A percentile compares a stretch with the other conserved stretches of the same genome.
Evolutionary conservation across 768 basidiomycete genomes (phyloP).

Genomic region (Xerocomus spinulosus): DNA sequence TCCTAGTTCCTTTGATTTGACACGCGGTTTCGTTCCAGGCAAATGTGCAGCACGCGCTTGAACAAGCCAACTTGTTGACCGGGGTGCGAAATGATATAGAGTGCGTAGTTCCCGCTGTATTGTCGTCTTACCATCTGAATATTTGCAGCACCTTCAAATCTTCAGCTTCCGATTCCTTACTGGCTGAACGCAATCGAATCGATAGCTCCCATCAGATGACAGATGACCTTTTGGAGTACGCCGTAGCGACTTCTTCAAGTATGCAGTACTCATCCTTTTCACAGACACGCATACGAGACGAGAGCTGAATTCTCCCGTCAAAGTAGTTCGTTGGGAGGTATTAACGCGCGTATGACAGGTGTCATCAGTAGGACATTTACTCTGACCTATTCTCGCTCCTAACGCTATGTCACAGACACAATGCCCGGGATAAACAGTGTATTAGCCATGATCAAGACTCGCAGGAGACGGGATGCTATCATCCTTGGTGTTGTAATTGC

Average conservation of each 20-base stretch:
- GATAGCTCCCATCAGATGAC: constrained; percentile 95
- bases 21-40: constrained; percentile 39
- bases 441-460: constrained; percentile 86
- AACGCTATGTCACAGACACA: constrained; percentile 46
- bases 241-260: constrained; percentile 2
- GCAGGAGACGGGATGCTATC: constrained; percentile 83
- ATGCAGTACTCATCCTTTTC: not conserved
- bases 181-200: constrained; percentile 84
- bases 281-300: constrained; percentile 95
- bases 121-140: not conserved
- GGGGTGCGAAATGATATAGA: constrained; percentile 96
- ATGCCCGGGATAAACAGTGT: constrained; percentile 95
- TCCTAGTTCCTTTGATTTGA: not conserved
- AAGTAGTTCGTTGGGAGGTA: constrained; percentile 63
- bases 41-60: constrained; percentile 77
- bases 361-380: constrained; percentile 61
- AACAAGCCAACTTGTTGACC: constrained; percentile 81
- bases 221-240: constrained; percentile 84
- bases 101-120: constrained; percentile 40
- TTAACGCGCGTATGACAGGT: constrained; percentile 79
- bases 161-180: constrained; percentile 77
- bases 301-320: constrained; percentile 89
- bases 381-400: not conserved
- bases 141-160: constrained; percentile 80
- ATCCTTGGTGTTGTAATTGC: constrained; percentile 88